phyloP scores from a whole-genome alignment of 495 filamentous ascomycete species.

The Apodospora peruviana region DNA sequence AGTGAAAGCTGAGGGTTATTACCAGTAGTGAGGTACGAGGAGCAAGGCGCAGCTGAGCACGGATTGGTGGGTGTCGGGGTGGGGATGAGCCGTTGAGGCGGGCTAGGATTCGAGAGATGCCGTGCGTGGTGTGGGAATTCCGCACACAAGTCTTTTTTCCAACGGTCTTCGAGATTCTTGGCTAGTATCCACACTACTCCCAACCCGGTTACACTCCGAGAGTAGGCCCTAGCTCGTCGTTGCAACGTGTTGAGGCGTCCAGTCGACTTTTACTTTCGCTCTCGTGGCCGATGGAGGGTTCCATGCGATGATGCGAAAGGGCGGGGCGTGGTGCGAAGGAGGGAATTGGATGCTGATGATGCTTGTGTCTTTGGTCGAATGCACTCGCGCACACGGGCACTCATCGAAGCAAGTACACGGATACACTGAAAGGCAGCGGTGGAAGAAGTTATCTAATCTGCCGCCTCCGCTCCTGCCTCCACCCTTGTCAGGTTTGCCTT shows the following conservation, averaged over 20 bases:
- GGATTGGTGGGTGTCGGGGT: no score
- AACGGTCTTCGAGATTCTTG: conserved; percentile 16
- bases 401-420: no score
- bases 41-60: no score
- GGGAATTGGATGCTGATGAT: no score
- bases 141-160: conserved; percentile 13
- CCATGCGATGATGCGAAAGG: conserved; percentile 5
- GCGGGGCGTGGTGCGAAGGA: not conserved
- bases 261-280: conserved; percentile 5
- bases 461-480: not conserved
- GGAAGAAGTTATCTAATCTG: not conserved
- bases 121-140: conserved; percentile 1
- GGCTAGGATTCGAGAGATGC: not conserved
- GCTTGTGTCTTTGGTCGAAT: no score
- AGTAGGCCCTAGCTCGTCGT: conserved; percentile 10
- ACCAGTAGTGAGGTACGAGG: no score
- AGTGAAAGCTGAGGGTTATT: no score
- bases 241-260: conserved; percentile 17
- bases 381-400: no score
- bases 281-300: conserved; percentile 6
- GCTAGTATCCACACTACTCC: conserved; percentile 11
- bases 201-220: conserved; percentile 19
- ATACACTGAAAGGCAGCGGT: no score
- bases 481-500: no score
- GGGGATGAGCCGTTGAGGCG: conserved; percentile 2